Conservation (phyloP, 768 basidiomycete species). For the Udeniomyces megalosporus region DNA sequence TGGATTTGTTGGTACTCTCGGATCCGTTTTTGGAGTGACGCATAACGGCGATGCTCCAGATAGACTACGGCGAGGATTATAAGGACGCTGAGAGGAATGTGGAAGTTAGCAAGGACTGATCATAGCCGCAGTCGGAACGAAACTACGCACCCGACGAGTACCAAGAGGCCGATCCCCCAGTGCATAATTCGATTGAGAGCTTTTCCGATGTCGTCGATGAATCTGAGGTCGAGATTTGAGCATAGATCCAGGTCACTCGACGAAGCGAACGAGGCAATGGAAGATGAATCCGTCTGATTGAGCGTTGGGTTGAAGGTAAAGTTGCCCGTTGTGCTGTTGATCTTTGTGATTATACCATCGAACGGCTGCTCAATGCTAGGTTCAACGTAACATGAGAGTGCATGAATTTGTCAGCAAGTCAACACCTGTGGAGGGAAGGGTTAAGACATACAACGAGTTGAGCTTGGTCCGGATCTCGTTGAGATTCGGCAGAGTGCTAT, state of each 20-base stretch:
- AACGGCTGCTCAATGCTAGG: constrained; percentile 14
- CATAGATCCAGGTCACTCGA: constrained; percentile 42
- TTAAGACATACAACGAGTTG: constrained; percentile 44
- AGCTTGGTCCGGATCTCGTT: constrained; percentile 53
- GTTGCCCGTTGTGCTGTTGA: constrained; percentile 47
- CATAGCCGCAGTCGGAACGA: background rate
- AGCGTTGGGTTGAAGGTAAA: constrained; percentile 37
- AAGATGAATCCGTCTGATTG: constrained; percentile 16
- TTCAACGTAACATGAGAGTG: too few relatives aligned
- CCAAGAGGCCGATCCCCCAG: constrained; percentile 59
- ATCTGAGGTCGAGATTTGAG: constrained; percentile 54
- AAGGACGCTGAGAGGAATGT: constrained; percentile 37
- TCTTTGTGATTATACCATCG: constrained; percentile 42
- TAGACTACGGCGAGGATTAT: constrained; percentile 41
- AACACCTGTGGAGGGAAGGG: too few relatives aligned
- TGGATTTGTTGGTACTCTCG: background rate
- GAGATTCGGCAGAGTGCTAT: constrained; percentile 62
- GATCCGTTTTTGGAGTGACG: constrained; percentile 3
- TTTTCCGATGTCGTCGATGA: constrained; percentile 67
- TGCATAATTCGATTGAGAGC: constrained; percentile 66
- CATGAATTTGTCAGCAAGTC: too few relatives aligned
- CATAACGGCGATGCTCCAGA: constrained; percentile 5
- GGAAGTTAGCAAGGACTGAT: background rate
- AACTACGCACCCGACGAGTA: constrained; percentile 33
- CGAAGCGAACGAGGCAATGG: background rate